Conservation (phyloP, 1,284 basidiomycete species). For the Malassezia furfur region DNA sequence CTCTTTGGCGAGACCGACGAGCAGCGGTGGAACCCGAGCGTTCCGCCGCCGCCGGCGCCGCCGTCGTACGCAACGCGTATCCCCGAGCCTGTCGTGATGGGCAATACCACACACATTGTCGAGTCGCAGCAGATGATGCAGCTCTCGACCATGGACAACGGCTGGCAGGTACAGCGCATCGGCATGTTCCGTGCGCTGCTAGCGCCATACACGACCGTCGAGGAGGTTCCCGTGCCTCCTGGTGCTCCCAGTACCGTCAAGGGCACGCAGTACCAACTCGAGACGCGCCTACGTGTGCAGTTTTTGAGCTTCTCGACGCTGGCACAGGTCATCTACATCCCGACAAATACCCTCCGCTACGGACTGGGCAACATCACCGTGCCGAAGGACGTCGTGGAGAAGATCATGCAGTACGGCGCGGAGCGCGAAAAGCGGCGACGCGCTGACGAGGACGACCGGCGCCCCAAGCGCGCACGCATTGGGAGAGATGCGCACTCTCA, state of each 20-base stretch:
- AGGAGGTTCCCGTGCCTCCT: neutral
- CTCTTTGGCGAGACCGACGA: constrained; percentile 11
- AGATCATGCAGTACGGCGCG: constrained; percentile 10
- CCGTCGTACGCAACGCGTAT: neutral
- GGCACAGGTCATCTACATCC: constrained; percentile 5
- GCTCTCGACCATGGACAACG: constrained; percentile 12
- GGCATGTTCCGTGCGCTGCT: constrained; percentile 14
- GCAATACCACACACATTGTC: constrained; percentile 16
- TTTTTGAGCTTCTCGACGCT: constrained; percentile 9
- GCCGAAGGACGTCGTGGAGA: constrained; percentile 2
- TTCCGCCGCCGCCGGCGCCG: constrained; percentile 7
- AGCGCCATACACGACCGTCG: constrained; percentile 9
- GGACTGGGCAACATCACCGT: neutral
- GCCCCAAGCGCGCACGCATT: neutral
- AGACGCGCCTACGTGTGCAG: constrained; percentile 13
- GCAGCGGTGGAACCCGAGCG: constrained; percentile 1
- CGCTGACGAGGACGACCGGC: neutral
- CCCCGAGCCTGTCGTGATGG: constrained; percentile 3
- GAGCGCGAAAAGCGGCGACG: constrained; percentile 3
- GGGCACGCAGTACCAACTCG: neutral
- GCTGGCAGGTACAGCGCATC: constrained; percentile 19
- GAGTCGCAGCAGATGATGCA: constrained; percentile 15
- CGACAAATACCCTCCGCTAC: neutral
- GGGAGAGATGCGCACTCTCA: neutral
- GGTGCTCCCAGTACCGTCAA: neutral